Evolutionary conservation across 1,139 yeast genomes (phyloP), one percentile per base, ranked within the genome.

Genomic region (Kluyveromyces marxianus): DNA sequence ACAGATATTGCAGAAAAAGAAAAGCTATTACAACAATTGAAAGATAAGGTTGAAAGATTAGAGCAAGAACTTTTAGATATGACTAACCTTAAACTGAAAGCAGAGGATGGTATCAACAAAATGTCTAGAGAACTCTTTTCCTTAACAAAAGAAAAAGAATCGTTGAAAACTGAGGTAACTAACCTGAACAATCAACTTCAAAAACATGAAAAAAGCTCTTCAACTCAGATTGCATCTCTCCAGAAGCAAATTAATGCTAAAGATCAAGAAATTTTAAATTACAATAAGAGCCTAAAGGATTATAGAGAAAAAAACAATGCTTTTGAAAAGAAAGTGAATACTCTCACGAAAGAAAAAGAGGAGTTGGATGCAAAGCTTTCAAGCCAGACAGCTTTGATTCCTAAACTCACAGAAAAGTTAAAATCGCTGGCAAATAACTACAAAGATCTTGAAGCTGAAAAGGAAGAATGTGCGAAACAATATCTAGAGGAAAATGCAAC

Each of bases 71-170:
- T 55, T 7, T 42, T 37, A 2, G 49, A 51, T 14, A 52, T 51
- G 31, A 52, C 48, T 25, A 45, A 47, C 32, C 78, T 76, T 7
- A 85, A 83, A 56, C 72, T 74, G 28, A 83, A 79, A 52, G 86
- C 92, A 1, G 97, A 90, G 57, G 82, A 79, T 50, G 97, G 96
- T 4, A 83, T 90, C 47, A 90, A 88, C 60, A 88, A 88, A 55
- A 87, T 90, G 96, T 84, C 83, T 49, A 72, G 92, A 39, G 97
- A 89, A 53, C 69, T 90, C 35, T 77, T 88, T 61, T 76, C 76
- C 37, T 67, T 88, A 37, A 75, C 80, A 0, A 78, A 78, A 48
- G 80, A 79, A 33, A 81, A 81, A 49, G 77, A 74, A 2, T 75
- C 75, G 0, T 56, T 74, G 1, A 83, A 79, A 42, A 69, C 69